phyloP scores from a whole-genome alignment of 805 yeast species.

The Suhomyces xylopsoci region DNA sequence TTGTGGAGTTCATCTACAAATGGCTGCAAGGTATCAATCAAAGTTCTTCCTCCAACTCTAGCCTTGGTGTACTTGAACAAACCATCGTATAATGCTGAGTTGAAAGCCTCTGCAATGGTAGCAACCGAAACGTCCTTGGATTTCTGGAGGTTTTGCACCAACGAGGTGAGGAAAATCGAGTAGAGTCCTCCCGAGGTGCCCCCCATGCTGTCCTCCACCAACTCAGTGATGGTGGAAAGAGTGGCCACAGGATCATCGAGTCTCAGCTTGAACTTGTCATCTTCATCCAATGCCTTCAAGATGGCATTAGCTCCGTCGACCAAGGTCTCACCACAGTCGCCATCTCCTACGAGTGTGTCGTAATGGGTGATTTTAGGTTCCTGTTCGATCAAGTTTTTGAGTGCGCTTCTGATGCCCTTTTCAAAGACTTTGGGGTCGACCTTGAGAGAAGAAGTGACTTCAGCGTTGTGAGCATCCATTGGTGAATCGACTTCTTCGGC shows the following conservation, averaged over 20 bases:
- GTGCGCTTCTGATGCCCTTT: conserved; percentile 45
- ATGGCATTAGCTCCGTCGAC: conserved; percentile 79
- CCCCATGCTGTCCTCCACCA: conserved; percentile 91
- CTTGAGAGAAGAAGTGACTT: conserved; percentile 24
- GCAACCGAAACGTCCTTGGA: conserved; percentile 30
- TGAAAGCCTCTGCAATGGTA: conserved; percentile 48
- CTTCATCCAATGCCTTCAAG: conserved; percentile 45
- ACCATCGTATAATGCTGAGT: conserved; percentile 60
- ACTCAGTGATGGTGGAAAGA: conserved; percentile 69
- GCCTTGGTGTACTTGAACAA: conserved; percentile 86
- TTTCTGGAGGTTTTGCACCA: conserved; percentile 49
- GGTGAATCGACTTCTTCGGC: conserved; percentile 31
- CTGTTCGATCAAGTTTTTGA: conserved; percentile 25
- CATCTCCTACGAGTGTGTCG: conserved; percentile 92
- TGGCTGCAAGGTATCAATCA: conserved; percentile 87
- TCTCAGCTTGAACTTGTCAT: conserved; percentile 22
- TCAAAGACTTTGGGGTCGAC: conserved; percentile 46
- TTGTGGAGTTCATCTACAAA: conserved; percentile 62
- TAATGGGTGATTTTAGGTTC: conserved; percentile 83
- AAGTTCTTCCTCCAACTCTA: conserved; percentile 81
- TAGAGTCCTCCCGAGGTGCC: conserved; percentile 96
- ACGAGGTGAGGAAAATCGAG: conserved; percentile 78
- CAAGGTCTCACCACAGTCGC: conserved; percentile 94
- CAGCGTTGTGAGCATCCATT: conserved; percentile 16
- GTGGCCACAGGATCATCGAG: conserved; percentile 54